Base-by-base conservation (phyloP, 768 basidiomycete species). In the Hygrophorus russula region DNA sequence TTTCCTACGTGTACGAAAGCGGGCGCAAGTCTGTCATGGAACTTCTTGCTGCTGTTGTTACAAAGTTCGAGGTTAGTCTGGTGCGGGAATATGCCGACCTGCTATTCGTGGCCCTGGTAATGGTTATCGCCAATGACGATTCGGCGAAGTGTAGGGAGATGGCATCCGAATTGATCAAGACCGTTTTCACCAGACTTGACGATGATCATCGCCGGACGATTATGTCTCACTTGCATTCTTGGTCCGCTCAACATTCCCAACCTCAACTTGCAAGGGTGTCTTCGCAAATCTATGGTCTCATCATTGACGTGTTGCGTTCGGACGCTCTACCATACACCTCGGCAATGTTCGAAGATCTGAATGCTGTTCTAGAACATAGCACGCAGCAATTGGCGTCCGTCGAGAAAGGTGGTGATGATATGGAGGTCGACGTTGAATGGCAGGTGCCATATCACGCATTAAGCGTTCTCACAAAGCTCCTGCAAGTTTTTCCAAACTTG, bases 11-110 rank as follows among this genome's bases (percentile, higher is more conserved):
- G 32, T 78, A 88, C 58, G 91, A 96, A 54, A 87, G 80, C 48
- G 96, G 96, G 2, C 76, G 93, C 30, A 71, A 78, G 42, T 97
- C 93, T n/a, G 88, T 96, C 41, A 78, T 99, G 73, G 93, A 96
- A 59, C 64, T 98, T 2, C 71, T 99, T n/a, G 68, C 77, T 11
- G 90, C 89, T 1, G 65, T 96, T 38, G 65, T 98, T 41, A 55
- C 69, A 47, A 98, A 97, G 62, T 94, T 98, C 59, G 80, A 91
- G 46, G 67, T 67, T 2, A 70, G 66, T 3, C 66, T 96, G 20
- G 63, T 92, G 32, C 64, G 66, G 13, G 90, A 97, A 55, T 84
- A 91, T 51, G 72, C 83, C 11, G 89, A 96, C 55, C 70, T 96
- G 50, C 70, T 98, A 38, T 97, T 97, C 57, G 79, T 96, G 12